Evolutionary conservation across 352 stramenopile genomes (phyloP).

Genomic region (Phytophthora europaea): DNA sequence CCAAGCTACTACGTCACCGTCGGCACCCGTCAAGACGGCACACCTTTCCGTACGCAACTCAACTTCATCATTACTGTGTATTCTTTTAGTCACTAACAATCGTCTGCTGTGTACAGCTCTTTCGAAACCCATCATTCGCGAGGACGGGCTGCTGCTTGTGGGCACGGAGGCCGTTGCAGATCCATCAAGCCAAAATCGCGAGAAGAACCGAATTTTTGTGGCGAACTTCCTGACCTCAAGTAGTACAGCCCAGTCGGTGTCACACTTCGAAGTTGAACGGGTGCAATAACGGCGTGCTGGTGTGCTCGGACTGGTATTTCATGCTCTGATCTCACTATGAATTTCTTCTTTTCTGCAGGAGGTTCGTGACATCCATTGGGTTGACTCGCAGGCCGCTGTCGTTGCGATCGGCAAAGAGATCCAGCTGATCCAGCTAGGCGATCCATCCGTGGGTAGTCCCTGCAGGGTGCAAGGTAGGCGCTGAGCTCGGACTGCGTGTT

Average conservation of each 20-base stretch:
- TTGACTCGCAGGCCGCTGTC: constrained; percentile 53
- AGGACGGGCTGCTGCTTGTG: constrained; percentile 79
- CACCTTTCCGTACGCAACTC: constrained; percentile 48
- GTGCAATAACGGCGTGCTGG: constrained; percentile 27
- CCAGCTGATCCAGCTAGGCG: not conserved
- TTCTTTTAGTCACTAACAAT: not conserved
- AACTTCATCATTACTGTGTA: not conserved
- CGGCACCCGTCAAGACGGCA: constrained; percentile 40
- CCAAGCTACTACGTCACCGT: constrained; percentile 45
- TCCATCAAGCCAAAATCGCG: not conserved
- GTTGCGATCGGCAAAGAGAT: constrained; percentile 81
- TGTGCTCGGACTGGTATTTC: not conserved
- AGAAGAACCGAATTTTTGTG: constrained; percentile 75
- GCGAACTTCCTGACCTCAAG: constrained; percentile 54
- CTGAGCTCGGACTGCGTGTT: not conserved
- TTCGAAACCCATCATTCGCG: constrained; percentile 80
- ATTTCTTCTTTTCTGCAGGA: constrained; percentile 46
- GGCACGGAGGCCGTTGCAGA: constrained; percentile 61
- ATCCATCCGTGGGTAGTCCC: not conserved
- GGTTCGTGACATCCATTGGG: constrained; percentile 81
- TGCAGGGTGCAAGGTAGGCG: not conserved
- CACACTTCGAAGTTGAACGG: constrained; percentile 50
- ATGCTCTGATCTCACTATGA: constrained; percentile 2
- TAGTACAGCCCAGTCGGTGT: constrained; percentile 23
- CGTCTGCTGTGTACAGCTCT: constrained; percentile 50